Evolutionary conservation across 169 alveolate species (phyloP), one percentile per base, ranked within the genome.

Genomic region (Besnoitia besnoiti): DNA sequence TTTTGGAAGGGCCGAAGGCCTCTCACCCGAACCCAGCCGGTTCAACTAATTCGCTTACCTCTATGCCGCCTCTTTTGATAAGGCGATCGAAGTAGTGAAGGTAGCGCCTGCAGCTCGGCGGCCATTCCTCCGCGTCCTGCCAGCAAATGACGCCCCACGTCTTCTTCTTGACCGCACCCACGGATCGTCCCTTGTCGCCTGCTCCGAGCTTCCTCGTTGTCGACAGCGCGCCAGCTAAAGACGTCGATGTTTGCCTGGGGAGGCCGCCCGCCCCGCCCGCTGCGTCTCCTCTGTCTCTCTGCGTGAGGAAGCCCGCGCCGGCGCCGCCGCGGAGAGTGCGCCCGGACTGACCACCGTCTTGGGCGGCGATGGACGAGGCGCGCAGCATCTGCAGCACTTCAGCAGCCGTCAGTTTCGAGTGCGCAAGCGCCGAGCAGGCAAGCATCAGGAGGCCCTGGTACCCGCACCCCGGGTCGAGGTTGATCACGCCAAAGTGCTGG

Each of bases 91-190:
- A 89, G 77, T 89, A 89, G 49, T 82, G 51, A 21, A 89, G 77
- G 49, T 89, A 89, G 50, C 92, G 92, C 76, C 85, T 84, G 51
- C 92, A 89, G 40, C 87, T 62, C 55, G 92, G 92, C 2, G 88
- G 92, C 92, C 92, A 89, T 42, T 73, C 77, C 42, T 75, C 92
- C 0, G 92, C 80, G 4, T 82, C 75, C 35, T 89, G 77, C 92
- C 92, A 89, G 92, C 77, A 73, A 42, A 89, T 59, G 67, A 89
- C 92, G 39, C 92, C 92, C 19, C 92, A 82, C 47, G 87, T 84
- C 75, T 62, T 44, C 79, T 89, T 82, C 35, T 24, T 47, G 92
- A 76, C 73, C 51, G 55, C 24, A n/a, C 80, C 62, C 10, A 50
- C 80, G 24, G 44, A 67, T 37, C 80, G 39, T 7, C 44, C 80